phyloP scores from a whole-genome alignment of 1,284 basidiomycete genomes.

The Ustilago trichophora region DNA sequence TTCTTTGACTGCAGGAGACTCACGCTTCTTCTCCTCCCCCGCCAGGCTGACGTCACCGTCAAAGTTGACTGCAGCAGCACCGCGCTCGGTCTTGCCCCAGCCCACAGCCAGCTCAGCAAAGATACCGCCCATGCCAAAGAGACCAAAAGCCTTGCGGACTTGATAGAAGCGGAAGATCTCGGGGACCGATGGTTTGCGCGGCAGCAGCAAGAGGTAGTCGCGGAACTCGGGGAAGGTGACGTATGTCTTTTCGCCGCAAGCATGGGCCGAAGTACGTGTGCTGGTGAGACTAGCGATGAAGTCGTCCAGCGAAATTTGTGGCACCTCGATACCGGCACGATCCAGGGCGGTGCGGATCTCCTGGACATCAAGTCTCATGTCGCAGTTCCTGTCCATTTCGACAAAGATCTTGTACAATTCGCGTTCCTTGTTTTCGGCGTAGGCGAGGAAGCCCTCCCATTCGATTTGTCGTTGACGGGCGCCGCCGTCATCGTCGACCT shows the following conservation, averaged over 20 bases:
- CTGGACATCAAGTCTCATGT: slow-evolving; percentile 56
- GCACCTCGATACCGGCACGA: slow-evolving; percentile 59
- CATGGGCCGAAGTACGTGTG: slow-evolving; percentile 25
- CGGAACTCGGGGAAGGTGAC: slow-evolving; percentile 65
- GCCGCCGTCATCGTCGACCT: slow-evolving; percentile 54
- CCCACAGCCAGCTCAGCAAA: slow-evolving; percentile 62
- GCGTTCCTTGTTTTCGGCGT: slow-evolving; percentile 64
- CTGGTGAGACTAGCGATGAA: slow-evolving; percentile 63
- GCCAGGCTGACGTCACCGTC: slow-evolving; percentile 63
- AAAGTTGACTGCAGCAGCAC: slow-evolving; percentile 59
- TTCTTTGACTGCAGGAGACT: slow-evolving; percentile 45
- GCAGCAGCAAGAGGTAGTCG: slow-evolving; percentile 63
- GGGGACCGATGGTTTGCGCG: slow-evolving; percentile 58
- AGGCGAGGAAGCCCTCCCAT: slow-evolving; percentile 65
- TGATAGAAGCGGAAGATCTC: slow-evolving; percentile 66
- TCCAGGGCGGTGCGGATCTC: slow-evolving; percentile 61
- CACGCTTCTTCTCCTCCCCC: slow-evolving; percentile 58
- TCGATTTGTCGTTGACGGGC: slow-evolving; percentile 61
- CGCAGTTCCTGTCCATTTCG: slow-evolving; percentile 62
- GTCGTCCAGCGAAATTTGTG: slow-evolving; percentile 55
- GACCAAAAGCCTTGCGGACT: slow-evolving; percentile 63
- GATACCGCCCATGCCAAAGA: slow-evolving; percentile 64
- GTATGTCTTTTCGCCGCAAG: slow-evolving; percentile 33
- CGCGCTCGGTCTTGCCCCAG: slow-evolving; percentile 62
- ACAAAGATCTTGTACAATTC: slow-evolving; percentile 64